A percentile compares a stretch with the other conserved stretches of the same genome.
phyloP scores from a whole-genome alignment of 2,329 filamentous ascomycete genomes.

The Colletotrichum cereale region DNA sequence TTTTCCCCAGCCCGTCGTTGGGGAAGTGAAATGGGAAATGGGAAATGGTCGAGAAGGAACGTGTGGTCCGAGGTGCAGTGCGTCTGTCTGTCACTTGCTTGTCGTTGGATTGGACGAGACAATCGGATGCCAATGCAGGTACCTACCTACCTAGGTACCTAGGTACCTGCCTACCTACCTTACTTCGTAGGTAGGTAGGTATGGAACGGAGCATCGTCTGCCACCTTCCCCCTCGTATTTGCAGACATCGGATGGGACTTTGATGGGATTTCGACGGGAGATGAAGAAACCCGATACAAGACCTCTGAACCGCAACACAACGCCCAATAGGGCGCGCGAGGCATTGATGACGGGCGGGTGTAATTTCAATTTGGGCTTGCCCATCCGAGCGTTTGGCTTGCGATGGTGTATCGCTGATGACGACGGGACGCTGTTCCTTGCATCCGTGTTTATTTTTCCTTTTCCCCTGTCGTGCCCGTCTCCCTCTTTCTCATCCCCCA shows the following conservation, averaged over 20 bases:
- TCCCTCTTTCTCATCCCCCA: background rate
- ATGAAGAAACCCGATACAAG: background rate
- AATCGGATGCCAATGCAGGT: conserved; percentile 37
- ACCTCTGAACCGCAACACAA: conserved; percentile 4
- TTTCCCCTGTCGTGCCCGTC: background rate
- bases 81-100: conserved; percentile 26
- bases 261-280: background rate
- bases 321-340: background rate
- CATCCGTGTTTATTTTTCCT: conserved; percentile 13
- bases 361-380: background rate
- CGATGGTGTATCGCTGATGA: background rate
- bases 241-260: background rate
- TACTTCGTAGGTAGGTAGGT: background rate
- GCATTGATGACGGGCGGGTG: background rate
- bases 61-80: conserved; percentile 26
- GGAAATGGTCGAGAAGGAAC: conserved; percentile 19
- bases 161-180: background rate
- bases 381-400: background rate
- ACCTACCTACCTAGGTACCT: background rate
- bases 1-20: conserved; percentile 6
- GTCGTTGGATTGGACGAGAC: conserved; percentile 24
- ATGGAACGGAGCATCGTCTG: background rate
- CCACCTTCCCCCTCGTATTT: background rate
- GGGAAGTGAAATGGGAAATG: background rate
- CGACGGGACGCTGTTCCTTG: conserved; percentile 13